Base-by-base conservation (phyloP, 345 rosid species). In the Raphanus raphanistrum region DNA sequence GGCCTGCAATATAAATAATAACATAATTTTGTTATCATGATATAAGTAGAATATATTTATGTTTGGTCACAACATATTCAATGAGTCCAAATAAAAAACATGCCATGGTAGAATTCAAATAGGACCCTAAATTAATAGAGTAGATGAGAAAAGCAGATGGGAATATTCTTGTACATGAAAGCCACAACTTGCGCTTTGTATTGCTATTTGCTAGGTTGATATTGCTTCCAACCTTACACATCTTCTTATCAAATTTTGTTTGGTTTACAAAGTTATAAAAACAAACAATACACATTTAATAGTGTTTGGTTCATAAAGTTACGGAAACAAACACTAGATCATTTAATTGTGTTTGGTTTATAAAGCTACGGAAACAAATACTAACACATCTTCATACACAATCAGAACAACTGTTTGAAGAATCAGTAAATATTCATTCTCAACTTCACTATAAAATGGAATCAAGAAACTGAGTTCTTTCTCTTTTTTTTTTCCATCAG, bases 221-320 rank as follows among this genome's bases (percentile, higher is more conserved):
- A 36, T 63, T 69, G 80, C 74, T 61, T 76, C 63, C 57, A 70
- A 68, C 13, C 35, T 31, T 48, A 13, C 13, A 27, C 25, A 57
- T 9, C 12, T 66, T 59, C 45, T 25, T 7, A 32, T 13, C 43
- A 36, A 36, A 36, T 21, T 21, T 21, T 21, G 21, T 21, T 21
- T 28, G 31, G 31, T 28, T 28, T 28, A 28, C 2, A 28, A 28
- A 4, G 31, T 28, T 28, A 4, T 4, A 28, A 4, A 28, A 28
- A 28, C 31, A 28, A 28, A 28, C 31, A 28, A 3, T 28, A 28
- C 31, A 2, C 31, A 28, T 28, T 4, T 28, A 28, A 28, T 28
- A 2, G 3, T 28, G 15, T 66, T 16, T 35, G 36, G 21, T 21
- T 52, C 52, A 64, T 63, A 73, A 32, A 29, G 11, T 73, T 29